Conservation (phyloP, 2,329 filamentous ascomycete species). For the Xylaria arbuscula region DNA sequence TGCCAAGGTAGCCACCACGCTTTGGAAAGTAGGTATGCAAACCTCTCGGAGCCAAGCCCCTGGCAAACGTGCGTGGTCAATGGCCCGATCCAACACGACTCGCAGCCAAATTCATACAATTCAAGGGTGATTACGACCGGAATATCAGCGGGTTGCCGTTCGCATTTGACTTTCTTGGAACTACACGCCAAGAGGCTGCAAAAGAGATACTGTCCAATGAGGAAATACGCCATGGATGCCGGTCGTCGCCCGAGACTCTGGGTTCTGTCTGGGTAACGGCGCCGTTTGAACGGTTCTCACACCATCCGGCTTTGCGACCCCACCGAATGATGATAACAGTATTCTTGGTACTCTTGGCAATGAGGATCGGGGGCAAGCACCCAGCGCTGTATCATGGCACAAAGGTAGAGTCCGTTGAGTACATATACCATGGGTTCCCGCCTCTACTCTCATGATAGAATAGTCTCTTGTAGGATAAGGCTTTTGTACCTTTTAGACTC, state of each 20-base stretch:
- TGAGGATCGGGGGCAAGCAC: conserved; percentile 14
- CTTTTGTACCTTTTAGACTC: not conserved
- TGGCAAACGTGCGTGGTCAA: not conserved
- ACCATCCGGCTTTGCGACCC: conserved; percentile 22
- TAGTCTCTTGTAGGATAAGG: not conserved
- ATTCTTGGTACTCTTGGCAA: conserved; percentile 38
- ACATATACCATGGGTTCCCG: conserved; percentile 32
- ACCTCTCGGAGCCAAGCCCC: conserved; percentile 16
- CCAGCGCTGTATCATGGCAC: conserved; percentile 2
- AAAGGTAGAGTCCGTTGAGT: conserved; percentile 17
- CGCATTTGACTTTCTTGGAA: conserved; percentile 39
- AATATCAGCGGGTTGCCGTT: conserved; percentile 24
- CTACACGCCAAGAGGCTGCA: conserved; percentile 13
- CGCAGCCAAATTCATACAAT: not conserved
- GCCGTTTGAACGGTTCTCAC: conserved; percentile 15
- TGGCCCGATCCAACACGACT: conserved; percentile 1
- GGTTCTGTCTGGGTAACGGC: conserved; percentile 30
- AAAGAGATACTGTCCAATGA: conserved; percentile 17
- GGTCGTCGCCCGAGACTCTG: conserved; percentile 27
- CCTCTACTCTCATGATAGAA: conserved; percentile 22
- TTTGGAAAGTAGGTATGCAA: conserved; percentile 31
- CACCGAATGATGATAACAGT: conserved; percentile 31
- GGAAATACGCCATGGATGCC: conserved; percentile 2
- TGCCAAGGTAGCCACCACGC: conserved; percentile 40
- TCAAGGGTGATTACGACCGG: not conserved